Conservation (phyloP, 2,329 filamentous ascomycete species). For the Aspergillus costaricaensis region DNA sequence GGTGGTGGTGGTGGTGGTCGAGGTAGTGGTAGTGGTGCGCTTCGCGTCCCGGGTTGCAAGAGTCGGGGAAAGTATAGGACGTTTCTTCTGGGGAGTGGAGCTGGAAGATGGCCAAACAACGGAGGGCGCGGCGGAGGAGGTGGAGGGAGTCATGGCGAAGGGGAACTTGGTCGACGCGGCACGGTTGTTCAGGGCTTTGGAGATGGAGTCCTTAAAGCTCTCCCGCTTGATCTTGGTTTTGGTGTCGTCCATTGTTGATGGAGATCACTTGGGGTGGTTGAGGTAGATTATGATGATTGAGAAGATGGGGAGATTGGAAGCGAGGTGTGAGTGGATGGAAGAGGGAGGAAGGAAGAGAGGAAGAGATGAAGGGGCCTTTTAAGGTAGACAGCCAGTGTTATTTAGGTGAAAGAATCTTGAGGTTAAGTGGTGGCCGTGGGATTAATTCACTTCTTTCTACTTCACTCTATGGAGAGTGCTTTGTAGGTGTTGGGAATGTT, state of each 20-base stretch:
- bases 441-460: too few species aligned
- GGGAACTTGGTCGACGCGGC: not conserved
- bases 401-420: too few species aligned
- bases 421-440: too few species aligned
- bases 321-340: not conserved
- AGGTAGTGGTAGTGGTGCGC: not conserved
- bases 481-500: too few species aligned
- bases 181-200: not conserved
- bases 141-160: not conserved
- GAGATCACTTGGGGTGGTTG: not conserved
- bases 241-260: too few species aligned
- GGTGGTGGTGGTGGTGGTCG: not conserved
- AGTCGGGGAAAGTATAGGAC: not conserved
- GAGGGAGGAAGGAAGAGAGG: not conserved
- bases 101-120: not conserved
- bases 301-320: not conserved
- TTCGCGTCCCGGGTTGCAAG: not conserved
- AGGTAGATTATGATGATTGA: not conserved
- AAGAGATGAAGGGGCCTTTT: not conserved
- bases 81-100: not conserved
- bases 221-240: not conserved
- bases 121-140: not conserved
- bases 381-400: too few species aligned
- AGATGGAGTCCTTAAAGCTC: too few species aligned
- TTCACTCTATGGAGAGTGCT: too few species aligned